Conservation (phyloP, 805 yeast species). For the Saturnispora galanensis region DNA sequence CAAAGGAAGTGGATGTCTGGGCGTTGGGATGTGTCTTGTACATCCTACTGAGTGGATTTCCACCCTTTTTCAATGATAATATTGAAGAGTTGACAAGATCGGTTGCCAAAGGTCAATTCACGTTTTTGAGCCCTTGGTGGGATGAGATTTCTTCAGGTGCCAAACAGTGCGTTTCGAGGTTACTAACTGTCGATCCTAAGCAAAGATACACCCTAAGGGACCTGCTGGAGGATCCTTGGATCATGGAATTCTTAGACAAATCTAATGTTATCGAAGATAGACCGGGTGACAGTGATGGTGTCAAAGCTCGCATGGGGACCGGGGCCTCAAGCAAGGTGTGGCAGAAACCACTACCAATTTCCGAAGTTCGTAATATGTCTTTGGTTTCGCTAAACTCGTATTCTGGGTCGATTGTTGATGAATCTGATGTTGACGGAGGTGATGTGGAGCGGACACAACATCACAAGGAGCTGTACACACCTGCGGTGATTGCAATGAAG, state of each 20-base stretch:
- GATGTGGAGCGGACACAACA: conserved; percentile 3
- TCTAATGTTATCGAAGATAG: conserved; percentile 15
- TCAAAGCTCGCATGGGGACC: too few relatives aligned
- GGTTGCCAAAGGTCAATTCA: conserved; percentile 70
- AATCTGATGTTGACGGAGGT: conserved; percentile 3
- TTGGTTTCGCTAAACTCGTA: neutral
- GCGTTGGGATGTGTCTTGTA: conserved; percentile 94
- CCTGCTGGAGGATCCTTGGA: conserved; percentile 71
- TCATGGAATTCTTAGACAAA: conserved; percentile 27
- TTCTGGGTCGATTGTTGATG: neutral
- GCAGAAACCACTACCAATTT: conserved; percentile 3
- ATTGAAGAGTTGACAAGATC: conserved; percentile 66
- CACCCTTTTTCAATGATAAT: conserved; percentile 88
- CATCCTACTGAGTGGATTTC: conserved; percentile 91
- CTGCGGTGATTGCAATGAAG: conserved; percentile 49
- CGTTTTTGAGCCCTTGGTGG: conserved; percentile 82
- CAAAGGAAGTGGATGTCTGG: conserved; percentile 98
- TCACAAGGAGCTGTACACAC: conserved; percentile 34
- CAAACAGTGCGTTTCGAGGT: conserved; percentile 54
- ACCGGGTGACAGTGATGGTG: too few relatives aligned
- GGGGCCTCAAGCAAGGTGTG: too few relatives aligned
- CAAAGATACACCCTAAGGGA: conserved; percentile 63
- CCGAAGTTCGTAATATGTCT: neutral
- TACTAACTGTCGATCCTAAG: conserved; percentile 63
- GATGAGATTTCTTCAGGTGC: conserved; percentile 67